Evolutionary conservation across 78 protist species (phyloP).

Genomic region (Dictyostelium capitatum): DNA sequence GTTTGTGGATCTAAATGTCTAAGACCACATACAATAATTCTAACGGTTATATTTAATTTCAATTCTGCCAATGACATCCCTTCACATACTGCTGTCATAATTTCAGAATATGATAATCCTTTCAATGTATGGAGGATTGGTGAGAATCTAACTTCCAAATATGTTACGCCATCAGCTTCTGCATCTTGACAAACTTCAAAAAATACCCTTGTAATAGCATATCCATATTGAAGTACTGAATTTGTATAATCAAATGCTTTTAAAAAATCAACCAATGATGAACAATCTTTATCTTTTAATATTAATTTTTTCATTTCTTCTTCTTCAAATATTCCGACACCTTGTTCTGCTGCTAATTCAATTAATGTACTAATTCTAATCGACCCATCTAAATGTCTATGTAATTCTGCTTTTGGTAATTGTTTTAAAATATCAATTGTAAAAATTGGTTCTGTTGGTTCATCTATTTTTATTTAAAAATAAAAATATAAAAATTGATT

Average conservation of each 20-base stretch:
- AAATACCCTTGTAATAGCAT: conserved; percentile 84
- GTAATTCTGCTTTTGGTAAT: conserved; percentile 80
- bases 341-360: conserved; percentile 82
- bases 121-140: conserved; percentile 88
- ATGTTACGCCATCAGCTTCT: conserved; percentile 82
- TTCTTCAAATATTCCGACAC: conserved; percentile 52
- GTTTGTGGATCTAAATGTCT: conserved; percentile 62
- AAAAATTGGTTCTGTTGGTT: not conserved
- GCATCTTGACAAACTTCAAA: conserved; percentile 90
- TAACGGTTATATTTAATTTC: conserved; percentile 49
- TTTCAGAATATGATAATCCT: conserved; percentile 75
- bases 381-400: conserved; percentile 83
- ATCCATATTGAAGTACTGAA: conserved; percentile 51
- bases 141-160: conserved; percentile 90
- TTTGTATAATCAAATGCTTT: conserved; percentile 58
- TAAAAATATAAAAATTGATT: too few species aligned
- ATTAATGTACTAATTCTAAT: conserved; percentile 33
- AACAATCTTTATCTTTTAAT: conserved; percentile 54
- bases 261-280: conserved; percentile 28
- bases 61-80: conserved; percentile 80
- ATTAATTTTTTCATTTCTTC: conserved; percentile 68
- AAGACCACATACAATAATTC: conserved; percentile 93
- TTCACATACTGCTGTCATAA: conserved; percentile 88
- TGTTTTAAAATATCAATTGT: conserved; percentile 49
- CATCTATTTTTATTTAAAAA: too few species aligned